Base-by-base conservation (phyloP, 306 rosid genomes). In the Fagus crenata region DNA sequence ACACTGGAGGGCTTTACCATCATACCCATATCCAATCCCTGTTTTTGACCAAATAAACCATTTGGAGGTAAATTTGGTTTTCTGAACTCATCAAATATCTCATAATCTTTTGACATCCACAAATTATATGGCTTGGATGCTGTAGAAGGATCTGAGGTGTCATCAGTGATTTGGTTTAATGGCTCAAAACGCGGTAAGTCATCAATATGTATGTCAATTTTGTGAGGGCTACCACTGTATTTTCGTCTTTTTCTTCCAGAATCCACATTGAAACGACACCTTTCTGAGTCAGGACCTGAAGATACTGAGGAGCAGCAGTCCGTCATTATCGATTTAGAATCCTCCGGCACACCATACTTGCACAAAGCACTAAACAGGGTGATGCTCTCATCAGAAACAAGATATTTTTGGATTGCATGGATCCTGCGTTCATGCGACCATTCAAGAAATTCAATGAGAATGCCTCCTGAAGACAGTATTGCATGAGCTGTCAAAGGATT, bases 251-350 rank as follows among this genome's bases (percentile, higher is more conserved):
- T 92, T 78, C 93, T 86, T 80, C 82, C 82, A 15, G 85, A 84
- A 67, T 73, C 80, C 80, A 63, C 77, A 81, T 87, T 90, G 61
- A 72, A 80, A 64, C 63, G 75, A 79, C 84, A 77, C 75, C 74
- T 84, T 68, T 86, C 92, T 4, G 93, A 94, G 80, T 90, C 89
- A 41, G 85, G 87, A 78, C 96, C 94, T 63, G 98, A 92, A 80
- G 98, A 94, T 69, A 90, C 96, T 12, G 98, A 94, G 79, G 98
- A 93, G 76, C 93, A 91, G 88, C 91, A 87, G 80, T 94, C 93
- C 55, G 98, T 94, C 96, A 92, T 90, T 84, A 90, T 83, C 39
- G 98, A 94, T 81, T 87, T 94, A 39, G 98, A 90, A 80, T 88
- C 98, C 78, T 91, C 98, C 75, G 79, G 86, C 80, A 89, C 98